Base-by-base conservation (phyloP, 495 filamentous ascomycete species). In the Aspergillus homomorphus region DNA sequence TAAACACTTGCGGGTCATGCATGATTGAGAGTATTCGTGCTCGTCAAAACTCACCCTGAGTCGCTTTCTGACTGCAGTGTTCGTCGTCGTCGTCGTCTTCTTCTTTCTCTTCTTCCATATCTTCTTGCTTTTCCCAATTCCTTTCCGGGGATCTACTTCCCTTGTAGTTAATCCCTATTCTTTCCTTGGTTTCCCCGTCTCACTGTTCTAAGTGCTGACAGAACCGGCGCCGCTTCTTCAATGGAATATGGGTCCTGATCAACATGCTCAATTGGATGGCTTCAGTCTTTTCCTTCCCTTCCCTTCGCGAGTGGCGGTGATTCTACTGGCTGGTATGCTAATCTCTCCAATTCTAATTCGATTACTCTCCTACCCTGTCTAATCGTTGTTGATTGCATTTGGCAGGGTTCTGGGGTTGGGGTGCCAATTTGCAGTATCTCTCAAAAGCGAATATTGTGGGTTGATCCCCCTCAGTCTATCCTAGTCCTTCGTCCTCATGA, bases 401-500 rank as follows among this genome's bases (percentile, higher is more conserved):
- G 54, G 46, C 62, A 94, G 90, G 89, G 60, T 84, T 95, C 63
- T 96, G 92, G 92, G 90, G 87, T 63, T 96, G 91, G 91, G 91
- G 85, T 52, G 63, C 87, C 56, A 96, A 94, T 74, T 82, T 96
- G 20, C 90, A 96, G 52, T 92, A 88, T 71, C 82, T 96, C 41
- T 77, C 83, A 63, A 71, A 84, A 54, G 73, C 82, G 60, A 85
- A 86, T 66, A 92, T 96, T 75, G 87, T 88, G 69, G 57, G 82
- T 70, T 57, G 48, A 51, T 53, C 50, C 58, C 42, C 60, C 26
- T 57, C 51, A 55, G 26, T 45, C 20, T 18, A 46, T 18, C 16
- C 43, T 24, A 15, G 48, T 45, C 14, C 45, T 19, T 61, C 33
- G 20, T 19, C 51, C 43, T 19, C 30, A 45, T 9, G 21, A 59